phyloP scores from a whole-genome alignment of 176 grass and related monocot genomes.

The Phragmites australis region DNA sequence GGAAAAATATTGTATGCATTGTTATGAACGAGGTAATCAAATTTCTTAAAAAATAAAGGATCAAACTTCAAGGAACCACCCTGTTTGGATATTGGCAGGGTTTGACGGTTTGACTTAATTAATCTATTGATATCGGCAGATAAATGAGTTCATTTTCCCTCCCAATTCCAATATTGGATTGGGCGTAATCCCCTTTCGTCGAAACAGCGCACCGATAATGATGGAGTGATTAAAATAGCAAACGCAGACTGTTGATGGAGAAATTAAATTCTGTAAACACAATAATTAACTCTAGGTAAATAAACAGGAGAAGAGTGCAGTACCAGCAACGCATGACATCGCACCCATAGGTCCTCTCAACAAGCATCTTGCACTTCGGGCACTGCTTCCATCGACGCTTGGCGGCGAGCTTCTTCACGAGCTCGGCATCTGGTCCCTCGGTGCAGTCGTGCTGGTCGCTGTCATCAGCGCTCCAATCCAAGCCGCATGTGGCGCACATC shows the following conservation, averaged over 20 bases:
- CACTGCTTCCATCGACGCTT: constrained; percentile 36
- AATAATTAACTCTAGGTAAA: neutral
- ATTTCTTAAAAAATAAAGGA: neutral
- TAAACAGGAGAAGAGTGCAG: neutral
- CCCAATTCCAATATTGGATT: neutral
- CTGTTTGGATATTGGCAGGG: too few relatives aligned
- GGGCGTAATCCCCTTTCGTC: neutral
- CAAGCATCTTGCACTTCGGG: constrained; percentile 21
- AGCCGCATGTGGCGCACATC: constrained; percentile 45
- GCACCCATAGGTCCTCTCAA: constrained; percentile 33
- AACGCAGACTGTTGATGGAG: neutral
- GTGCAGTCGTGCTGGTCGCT: constrained; percentile 30
- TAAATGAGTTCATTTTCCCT: neutral
- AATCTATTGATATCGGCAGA: too few relatives aligned
- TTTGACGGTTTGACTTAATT: too few relatives aligned
- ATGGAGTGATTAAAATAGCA: neutral
- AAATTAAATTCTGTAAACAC: neutral
- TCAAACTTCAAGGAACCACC: too few relatives aligned
- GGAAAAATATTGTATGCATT: neutral
- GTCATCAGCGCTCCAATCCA: neutral
- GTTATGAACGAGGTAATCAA: neutral
- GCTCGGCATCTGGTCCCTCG: neutral
- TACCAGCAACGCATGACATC: constrained; percentile 32
- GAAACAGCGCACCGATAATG: neutral
- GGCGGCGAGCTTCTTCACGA: constrained; percentile 16